Conservation (phyloP, 2,329 filamentous ascomycete genomes). For the Boeremia lycopersici region DNA sequence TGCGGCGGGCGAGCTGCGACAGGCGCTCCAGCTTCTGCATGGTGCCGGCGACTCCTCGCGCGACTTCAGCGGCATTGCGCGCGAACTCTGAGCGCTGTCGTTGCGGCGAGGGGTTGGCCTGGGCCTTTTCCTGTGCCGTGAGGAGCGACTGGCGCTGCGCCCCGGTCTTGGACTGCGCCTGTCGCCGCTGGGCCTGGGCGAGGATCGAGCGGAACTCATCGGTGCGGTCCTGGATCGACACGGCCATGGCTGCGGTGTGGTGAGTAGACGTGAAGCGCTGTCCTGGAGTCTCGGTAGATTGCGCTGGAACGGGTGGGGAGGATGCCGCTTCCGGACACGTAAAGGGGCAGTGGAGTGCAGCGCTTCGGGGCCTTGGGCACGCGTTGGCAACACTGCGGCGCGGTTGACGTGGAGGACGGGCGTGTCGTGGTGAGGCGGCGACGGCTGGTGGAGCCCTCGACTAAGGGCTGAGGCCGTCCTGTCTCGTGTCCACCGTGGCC, state of each 20-base stretch:
- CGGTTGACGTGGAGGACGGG: not conserved
- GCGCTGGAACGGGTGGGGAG: not conserved
- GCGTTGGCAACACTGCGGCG: not conserved
- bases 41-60: conserved; percentile 85
- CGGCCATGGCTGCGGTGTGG: conserved; percentile 53
- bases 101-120: conserved; percentile 59
- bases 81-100: conserved; percentile 84
- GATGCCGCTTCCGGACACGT: conserved; percentile 8
- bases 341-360: conserved; percentile 12
- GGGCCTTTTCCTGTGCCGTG: conserved; percentile 67
- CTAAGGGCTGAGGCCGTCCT: conserved; percentile 8
- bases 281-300: not conserved
- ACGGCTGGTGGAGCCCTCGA: conserved; percentile 9
- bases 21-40: conserved; percentile 95
- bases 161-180: conserved; percentile 75
- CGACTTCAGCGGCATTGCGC: conserved; percentile 87
- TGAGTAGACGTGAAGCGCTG: not conserved
- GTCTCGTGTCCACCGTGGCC: conserved; percentile 3
- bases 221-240: conserved; percentile 94
- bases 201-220: conserved; percentile 94
- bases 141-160: conserved; percentile 82
- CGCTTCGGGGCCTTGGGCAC: not conserved
- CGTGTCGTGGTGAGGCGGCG: conserved; percentile 2
- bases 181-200: conserved; percentile 79
- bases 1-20: conserved; percentile 91